These are phyloP conservation scores for Yarrowia sp. DNA, from an alignment of 805 yeast genomes.

Conservation along the genomic window DNA sequence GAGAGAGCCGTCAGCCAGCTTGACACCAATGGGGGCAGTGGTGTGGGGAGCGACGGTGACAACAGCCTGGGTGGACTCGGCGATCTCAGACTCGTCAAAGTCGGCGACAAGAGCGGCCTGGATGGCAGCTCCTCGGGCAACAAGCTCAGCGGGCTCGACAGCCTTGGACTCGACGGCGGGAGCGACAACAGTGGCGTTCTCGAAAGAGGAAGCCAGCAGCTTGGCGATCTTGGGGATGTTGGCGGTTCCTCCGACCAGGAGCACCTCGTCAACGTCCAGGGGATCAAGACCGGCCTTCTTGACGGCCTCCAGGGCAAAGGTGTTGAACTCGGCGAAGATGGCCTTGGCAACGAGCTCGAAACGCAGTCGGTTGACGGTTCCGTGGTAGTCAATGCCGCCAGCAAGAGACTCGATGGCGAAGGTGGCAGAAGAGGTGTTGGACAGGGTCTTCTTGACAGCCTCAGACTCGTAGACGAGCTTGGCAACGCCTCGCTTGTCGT, in stretches of 20 bases:
- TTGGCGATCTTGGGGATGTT: slow-evolving; percentile 89
- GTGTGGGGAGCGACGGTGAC: slow-evolving; percentile 89
- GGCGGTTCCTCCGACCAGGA: slow-evolving; percentile 92
- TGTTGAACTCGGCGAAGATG: slow-evolving; percentile 75
- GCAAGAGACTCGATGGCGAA: slow-evolving; percentile 94
- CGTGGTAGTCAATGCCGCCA: slow-evolving; percentile 91
- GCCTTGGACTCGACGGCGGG: slow-evolving; percentile 80
- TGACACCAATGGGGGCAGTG: slow-evolving; percentile 81
- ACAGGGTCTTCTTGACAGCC: slow-evolving; percentile 86
- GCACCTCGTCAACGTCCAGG: slow-evolving; percentile 87
- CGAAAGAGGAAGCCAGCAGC: slow-evolving; percentile 72
- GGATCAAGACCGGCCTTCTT: slow-evolving; percentile 83
- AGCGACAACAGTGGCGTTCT: slow-evolving; percentile 69
- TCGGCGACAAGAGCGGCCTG: slow-evolving; percentile 87
- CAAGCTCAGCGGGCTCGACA: slow-evolving; percentile 84
- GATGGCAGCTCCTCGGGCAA: slow-evolving; percentile 94
- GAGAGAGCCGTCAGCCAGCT: slow-evolving; percentile 74
- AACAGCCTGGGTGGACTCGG: slow-evolving; percentile 82
- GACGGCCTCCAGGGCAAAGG: slow-evolving; percentile 76
- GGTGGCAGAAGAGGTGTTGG: slow-evolving; percentile 85
- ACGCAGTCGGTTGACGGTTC: slow-evolving; percentile 91
- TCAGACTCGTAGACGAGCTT: slow-evolving; percentile 85
- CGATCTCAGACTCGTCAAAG: slow-evolving; percentile 81
- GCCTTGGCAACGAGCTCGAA: slow-evolving; percentile 85
- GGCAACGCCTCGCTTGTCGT: slow-evolving; percentile 82